A percentile compares a stretch with the other conserved stretches of the same genome.
These are phyloP conservation scores for Volvox africanus DNA, from an alignment of 139 green algal genomes.

Conservation along the genomic window DNA sequence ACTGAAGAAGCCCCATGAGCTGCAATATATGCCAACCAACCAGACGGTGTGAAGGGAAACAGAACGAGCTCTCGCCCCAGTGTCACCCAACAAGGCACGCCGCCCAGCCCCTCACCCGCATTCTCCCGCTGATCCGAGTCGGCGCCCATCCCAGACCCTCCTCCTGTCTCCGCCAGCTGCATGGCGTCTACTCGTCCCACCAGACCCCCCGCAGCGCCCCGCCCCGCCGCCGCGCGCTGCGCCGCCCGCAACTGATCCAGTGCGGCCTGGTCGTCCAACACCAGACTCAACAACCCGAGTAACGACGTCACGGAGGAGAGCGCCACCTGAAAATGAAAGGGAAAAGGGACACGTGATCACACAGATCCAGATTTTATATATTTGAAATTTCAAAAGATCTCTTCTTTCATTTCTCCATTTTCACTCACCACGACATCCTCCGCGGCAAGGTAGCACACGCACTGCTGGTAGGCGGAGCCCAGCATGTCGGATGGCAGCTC, in stretches of 20 bases:
- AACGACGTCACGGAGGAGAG: conserved; percentile 70
- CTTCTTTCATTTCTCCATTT: neutral
- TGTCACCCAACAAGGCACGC: too few relatives aligned
- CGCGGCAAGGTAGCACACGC: conserved; percentile 63
- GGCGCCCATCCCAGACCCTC: neutral
- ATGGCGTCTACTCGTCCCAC: conserved; percentile 41
- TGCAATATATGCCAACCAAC: too few relatives aligned
- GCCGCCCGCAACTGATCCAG: conserved; percentile 41
- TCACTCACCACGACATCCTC: conserved; percentile 74
- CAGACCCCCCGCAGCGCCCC: conserved; percentile 4
- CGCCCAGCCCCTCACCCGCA: neutral
- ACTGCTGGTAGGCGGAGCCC: conserved; percentile 66
- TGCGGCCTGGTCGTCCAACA: conserved; percentile 76
- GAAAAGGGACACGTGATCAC: neutral
- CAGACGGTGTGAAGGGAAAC: too few relatives aligned
- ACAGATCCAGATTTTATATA: too few relatives aligned
- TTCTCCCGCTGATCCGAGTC: conserved; percentile 46
- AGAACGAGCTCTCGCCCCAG: too few relatives aligned
- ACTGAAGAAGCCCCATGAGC: too few relatives aligned
- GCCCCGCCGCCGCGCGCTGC: conserved; percentile 20
- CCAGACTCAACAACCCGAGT: conserved; percentile 63
- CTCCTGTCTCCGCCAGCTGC: conserved; percentile 39
- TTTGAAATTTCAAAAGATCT: too few relatives aligned
- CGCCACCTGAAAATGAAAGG: conserved; percentile 51
- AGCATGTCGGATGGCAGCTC: conserved; percentile 70